Conservation (phyloP, 805 yeast genomes). For the Schizosaccharomyces lindneri region DNA sequence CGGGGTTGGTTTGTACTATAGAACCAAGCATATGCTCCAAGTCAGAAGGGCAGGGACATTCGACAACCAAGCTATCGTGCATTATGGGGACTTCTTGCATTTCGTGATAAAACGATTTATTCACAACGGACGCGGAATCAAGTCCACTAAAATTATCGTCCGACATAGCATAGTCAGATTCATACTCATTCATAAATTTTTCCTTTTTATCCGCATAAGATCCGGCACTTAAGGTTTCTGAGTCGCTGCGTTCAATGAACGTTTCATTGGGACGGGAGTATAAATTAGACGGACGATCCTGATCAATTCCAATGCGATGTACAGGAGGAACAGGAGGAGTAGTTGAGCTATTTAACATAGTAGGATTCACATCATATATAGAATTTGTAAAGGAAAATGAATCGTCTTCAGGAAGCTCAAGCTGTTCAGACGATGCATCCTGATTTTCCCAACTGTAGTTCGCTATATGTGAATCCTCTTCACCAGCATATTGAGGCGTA, state of each 20-base stretch:
- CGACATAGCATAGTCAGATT: too few relatives aligned
- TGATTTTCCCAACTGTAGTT: background rate
- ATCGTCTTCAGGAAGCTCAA: background rate
- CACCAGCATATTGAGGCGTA: too few relatives aligned
- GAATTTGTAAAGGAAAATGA: background rate
- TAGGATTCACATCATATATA: background rate
- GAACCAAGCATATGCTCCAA: conserved; percentile 19
- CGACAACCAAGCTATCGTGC: conserved; percentile 61
- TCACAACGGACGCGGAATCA: too few relatives aligned
- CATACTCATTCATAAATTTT: too few relatives aligned
- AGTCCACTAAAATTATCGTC: too few relatives aligned
- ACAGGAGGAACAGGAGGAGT: background rate
- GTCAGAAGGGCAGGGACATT: conserved; percentile 64
- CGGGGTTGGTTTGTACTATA: conserved; percentile 20
- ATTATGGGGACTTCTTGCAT: conserved; percentile 26
- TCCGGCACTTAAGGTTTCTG: background rate
- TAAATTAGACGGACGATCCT: background rate
- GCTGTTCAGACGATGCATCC: background rate
- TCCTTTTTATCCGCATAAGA: too few relatives aligned
- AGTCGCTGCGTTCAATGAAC: background rate
- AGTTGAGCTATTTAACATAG: background rate
- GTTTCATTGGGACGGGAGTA: background rate
- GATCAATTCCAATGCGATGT: background rate
- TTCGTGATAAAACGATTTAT: background rate
- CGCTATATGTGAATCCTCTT: too few relatives aligned